Evolutionary conservation across 2,329 filamentous ascomycete species (phyloP).

Genomic region (Colletotrichum sp.): DNA sequence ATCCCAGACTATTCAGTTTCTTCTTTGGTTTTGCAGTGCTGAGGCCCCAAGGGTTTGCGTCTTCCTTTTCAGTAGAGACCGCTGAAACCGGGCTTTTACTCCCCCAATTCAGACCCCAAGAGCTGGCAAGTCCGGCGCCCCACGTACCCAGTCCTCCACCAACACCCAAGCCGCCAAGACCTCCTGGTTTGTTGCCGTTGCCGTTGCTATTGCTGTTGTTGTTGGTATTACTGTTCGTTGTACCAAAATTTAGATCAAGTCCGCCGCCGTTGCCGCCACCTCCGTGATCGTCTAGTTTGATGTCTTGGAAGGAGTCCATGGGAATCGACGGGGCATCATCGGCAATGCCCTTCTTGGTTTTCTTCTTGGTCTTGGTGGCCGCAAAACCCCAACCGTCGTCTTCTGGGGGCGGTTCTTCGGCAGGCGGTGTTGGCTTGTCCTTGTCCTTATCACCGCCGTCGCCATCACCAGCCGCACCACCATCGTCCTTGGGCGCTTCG

Average conservation of each 20-base stretch:
- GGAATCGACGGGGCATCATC: conserved; percentile 35
- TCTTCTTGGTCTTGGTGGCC: conserved; percentile 58
- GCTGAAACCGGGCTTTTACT: conserved; percentile 35
- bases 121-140: conserved; percentile 47
- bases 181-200: not conserved
- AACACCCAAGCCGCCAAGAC: not conserved
- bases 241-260: conserved; percentile 59
- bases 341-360: conserved; percentile 50
- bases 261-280: conserved; percentile 43
- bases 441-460: conserved; percentile 32
- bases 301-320: conserved; percentile 64
- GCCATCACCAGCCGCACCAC: conserved; percentile 28
- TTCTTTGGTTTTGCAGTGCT: conserved; percentile 56
- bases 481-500: conserved; percentile 7
- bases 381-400: conserved; percentile 59
- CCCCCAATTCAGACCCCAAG: conserved; percentile 47
- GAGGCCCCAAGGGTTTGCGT: conserved; percentile 55
- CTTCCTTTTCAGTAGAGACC: conserved; percentile 43
- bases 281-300: conserved; percentile 66
- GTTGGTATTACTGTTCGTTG: conserved; percentile 39
- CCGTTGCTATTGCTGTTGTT: conserved; percentile 18
- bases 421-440: conserved; percentile 19
- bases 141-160: conserved; percentile 56
- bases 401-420: conserved; percentile 46
- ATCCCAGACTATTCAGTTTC: conserved; percentile 48